Base-by-base conservation (phyloP, 495 filamentous ascomycete species). In the Podospora pseudoanserina region DNA sequence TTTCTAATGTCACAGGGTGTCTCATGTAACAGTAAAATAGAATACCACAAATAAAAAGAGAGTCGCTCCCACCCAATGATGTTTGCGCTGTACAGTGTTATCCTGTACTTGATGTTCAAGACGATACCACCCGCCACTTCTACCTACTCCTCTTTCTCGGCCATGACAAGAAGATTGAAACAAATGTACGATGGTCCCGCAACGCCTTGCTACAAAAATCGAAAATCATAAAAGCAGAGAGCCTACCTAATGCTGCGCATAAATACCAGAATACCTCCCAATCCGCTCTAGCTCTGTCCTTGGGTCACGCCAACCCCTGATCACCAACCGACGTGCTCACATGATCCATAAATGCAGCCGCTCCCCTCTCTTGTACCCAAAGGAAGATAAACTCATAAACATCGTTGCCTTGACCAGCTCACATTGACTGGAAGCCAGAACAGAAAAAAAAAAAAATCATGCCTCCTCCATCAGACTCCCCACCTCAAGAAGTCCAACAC, bases 401-500 rank as follows among this genome's bases (percentile, higher is more conserved):
- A 49, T 49, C 39, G 15, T 49, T 49, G 39, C 39, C 39, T 49
- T 49, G 9, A 3, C 39, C 39, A 49, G 39, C 7, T 49, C 9
- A 6, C 26, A 62, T 60, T 16, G 34, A 34, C 27, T 27, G n/a
- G 20, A 66, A 60, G 27, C 23, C 7, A 63, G 53, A 13, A 13
- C 5, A 20, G 54, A 20, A 18, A 34, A 23, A 62, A 63, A 30
- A 28, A 27, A 28, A 16, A 19, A 23, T 66, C 69, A 70, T 15
- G 60, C 56, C 63, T 70, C 59, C 62, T 73, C 68, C 13, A 79
- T 61, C 23, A 83, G 60, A 56, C 60, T 67, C 30, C 72, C 78
- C 0, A 81, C 76, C 72, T 86, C 83, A 27, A 86, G 26, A 56
- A 85, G 74, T 5, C 83, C 84, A 1, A 79, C 61, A 26, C 80